Base-by-base conservation (phyloP, 768 basidiomycete genomes). In the Auriscalpium vulgare region DNA sequence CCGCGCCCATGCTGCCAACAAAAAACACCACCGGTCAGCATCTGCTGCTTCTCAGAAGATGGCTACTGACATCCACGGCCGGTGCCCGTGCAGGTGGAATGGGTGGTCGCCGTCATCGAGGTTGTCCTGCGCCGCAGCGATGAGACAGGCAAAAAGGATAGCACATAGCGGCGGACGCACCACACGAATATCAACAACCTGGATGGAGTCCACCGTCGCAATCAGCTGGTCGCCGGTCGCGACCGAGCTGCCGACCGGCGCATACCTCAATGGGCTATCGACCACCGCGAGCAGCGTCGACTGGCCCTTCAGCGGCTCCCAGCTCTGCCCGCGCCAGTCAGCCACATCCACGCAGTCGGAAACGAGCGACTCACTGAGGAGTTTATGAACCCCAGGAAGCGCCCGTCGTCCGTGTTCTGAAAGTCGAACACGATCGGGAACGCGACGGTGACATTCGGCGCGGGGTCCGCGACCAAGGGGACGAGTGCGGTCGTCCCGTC, bases 81-180 rank as follows among this genome's bases (percentile, higher is more conserved):
- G 50, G 23, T 59, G 55, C 1, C 60, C 55, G 3, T 61, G 58
- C 40, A 61, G 23, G 16, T 59, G 60, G 46, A 59, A 61, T 1
- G 60, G 57, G 10, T 55, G 59, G 34, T 60, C 59, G 29, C 60
- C 57, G 14, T 61, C 58, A 11, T 61, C 57, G 21, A 61, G 44
- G 46, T 56, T 61, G 17, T 59, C 45, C 57, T 59, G 37, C 29
- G 21, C 8, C 47, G 14, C 43, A 14, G 37, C 10, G 16, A 14
- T 5, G 16, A 21, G n/a, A 10, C 11, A 48, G 11, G 11, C 0
- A 10, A 36, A n/a, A 16, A 47, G 4, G 29, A 14, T 5, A 13
- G 17, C n/a, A 36, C 21, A n/a, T 17, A 52, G 36, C 34, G 46
- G 37, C 21, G 21, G 16, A 40, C 56, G 40, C 23, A 56, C 54